Base-by-base conservation (phyloP, 148 eudicot species). In the Silene uniflora region DNA sequence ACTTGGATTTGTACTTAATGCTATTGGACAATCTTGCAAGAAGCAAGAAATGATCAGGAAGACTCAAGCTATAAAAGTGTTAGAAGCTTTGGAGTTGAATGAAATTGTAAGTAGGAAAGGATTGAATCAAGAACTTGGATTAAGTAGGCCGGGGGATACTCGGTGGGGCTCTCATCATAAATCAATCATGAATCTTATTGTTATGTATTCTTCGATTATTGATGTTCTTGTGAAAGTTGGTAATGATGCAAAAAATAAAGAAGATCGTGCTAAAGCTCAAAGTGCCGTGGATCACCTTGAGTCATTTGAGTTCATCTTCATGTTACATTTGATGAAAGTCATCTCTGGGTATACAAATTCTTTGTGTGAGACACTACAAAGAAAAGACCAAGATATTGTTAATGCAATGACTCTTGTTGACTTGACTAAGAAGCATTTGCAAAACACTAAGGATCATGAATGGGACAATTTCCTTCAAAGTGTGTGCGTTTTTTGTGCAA, bases 221-320 rank as follows among this genome's bases (percentile, higher is more conserved):
- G 7, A 46, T 6, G 52, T 46, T 46, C 52, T 46, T 46, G 52
- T 46, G 52, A 46, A 46, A 46, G 52, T 46, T 7, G 52, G 52
- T 1, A 10, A 46, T 2, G 0, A 46, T 46, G 52, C 52, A 46
- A 46, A 46, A 46, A 46, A 7, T 55, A 69, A 69, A 5, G 27
- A 9, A 29, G 56, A 69, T 27, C 56, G 29, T 10, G 10, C 0
- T 13, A 44, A 69, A 69, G 72, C 56, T 67, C 17, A 19, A 39
- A 69, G 5, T 8, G 14, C 23, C 6, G 10, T 69, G 27, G 27
- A 21, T 14, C 49, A n/a, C 22, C 49, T 69, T 44, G 54, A 42
- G 49, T 19, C 72, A 39, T 69, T 69, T 69, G 56, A 69, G 22
- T 69, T 69, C 49, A 55, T 46, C 44, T 69, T 69, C 22, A 25